Conservation (phyloP, 345 rosid genomes). For the Citrus mangshanensis region DNA sequence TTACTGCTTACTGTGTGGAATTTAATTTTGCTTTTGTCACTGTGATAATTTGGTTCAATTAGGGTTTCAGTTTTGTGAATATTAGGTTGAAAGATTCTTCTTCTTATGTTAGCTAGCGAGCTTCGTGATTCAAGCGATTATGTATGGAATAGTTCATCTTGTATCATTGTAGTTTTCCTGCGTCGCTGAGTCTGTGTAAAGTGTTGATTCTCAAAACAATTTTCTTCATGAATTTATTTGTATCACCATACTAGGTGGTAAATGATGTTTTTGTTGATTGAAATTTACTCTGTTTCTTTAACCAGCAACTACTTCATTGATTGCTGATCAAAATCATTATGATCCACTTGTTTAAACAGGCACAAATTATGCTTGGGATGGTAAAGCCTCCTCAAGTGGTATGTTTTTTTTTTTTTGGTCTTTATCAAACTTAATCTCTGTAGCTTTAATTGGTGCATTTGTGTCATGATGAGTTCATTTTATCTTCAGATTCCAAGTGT, state of each 20-base stretch:
- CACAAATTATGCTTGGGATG: slow-evolving; percentile 99
- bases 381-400: slow-evolving; percentile 93
- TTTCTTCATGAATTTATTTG: background rate
- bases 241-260: background rate
- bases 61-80: slow-evolving; percentile 6
- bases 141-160: background rate
- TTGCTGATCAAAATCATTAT: slow-evolving; percentile 4
- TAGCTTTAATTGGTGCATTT: slow-evolving; percentile 12
- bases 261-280: background rate
- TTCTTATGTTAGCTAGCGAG: background rate
- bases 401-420: slow-evolving; percentile 9
- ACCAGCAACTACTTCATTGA: background rate
- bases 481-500: slow-evolving; percentile 63
- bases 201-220: background rate
- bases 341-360: slow-evolving; percentile 41
- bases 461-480: slow-evolving; percentile 6
- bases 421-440: slow-evolving; percentile 4
- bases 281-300: background rate
- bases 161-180: background rate
- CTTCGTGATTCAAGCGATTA: background rate
- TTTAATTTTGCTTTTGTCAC: background rate
- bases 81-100: too few species aligned
- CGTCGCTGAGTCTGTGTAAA: background rate
- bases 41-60: background rate
- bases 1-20: background rate